Base-by-base conservation (phyloP, 2,329 filamentous ascomycete species). In the Diaporthe vexans region DNA sequence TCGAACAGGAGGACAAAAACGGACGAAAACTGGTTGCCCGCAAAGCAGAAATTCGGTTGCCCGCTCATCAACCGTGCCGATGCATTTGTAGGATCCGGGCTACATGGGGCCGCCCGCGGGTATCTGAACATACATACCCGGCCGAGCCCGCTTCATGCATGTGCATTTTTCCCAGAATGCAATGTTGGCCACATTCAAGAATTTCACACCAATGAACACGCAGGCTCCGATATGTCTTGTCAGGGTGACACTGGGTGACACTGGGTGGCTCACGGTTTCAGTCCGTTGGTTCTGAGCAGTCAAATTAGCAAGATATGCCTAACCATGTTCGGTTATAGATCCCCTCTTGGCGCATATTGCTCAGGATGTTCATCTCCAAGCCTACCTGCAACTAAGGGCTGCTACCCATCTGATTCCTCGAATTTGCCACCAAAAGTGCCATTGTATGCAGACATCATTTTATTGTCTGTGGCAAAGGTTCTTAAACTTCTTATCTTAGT, bases 161-260 rank as follows among this genome's bases (percentile, higher is more conserved):
- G 33, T 58, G 48, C 51, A 52, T 52, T 24, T 52, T 52, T 52
- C 17, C 56, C 56, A 58, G 33, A 33, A 58, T 58, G 33, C 33
- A 58, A 58, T 40, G 37, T 40, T 40, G 37, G 37, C 37, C 37
- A 40, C 10, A 40, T 15, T 15, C 37, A 40, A 40, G 19, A 37
- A 58, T 58, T 58, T 37, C n/a, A 58, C 56, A 58, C 29, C 29
- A 58, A 58, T 58, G 51, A 37, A n/a, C 19, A 37, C 13, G 56
- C 56, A n/a, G 19, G 13, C 8, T 58, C 19, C n/a, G 56, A 58
- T 35, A 19, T 58, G 56, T 58, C 56, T 58, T 37, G 19, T 58
- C 56, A 58, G 56, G 56, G 56, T 58, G 33, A 58, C 56, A 58
- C 56, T 58, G 56, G 56, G 56, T 58, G 33, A 58, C 56, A 58